phyloP scores from a whole-genome alignment of 495 filamentous ascomycete genomes.

The Daldinia vernicosa region DNA sequence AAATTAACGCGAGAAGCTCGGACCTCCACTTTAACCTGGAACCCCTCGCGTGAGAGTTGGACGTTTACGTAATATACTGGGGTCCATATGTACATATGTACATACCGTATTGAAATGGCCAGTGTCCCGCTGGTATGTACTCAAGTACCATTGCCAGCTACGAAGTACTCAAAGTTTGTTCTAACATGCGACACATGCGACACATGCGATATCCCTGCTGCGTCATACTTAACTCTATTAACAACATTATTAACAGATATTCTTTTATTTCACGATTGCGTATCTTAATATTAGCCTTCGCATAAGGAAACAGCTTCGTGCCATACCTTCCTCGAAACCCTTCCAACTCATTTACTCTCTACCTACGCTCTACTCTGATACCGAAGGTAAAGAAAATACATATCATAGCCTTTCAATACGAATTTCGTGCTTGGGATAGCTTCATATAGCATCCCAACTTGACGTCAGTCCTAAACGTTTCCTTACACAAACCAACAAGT shows the following conservation, averaged over 20 bases:
- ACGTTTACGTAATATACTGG: neutral
- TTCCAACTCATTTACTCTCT: constrained; percentile 5
- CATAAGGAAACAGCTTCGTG: constrained; percentile 9
- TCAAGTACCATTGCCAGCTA: neutral
- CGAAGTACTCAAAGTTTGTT: neutral
- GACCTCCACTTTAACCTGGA: constrained; percentile 35
- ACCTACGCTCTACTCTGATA: neutral
- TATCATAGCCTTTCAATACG: constrained; percentile 17
- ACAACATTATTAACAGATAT: neutral
- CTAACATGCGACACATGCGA: neutral
- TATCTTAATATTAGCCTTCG: neutral
- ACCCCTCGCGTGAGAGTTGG: neutral
- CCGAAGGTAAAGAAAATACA: constrained; percentile 10
- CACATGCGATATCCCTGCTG: neutral
- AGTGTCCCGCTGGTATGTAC: too few species aligned
- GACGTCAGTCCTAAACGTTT: neutral
- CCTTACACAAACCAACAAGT: neutral
- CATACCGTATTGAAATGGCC: neutral
- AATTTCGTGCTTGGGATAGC: constrained; percentile 4
- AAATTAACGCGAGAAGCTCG: constrained; percentile 31
- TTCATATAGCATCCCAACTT: constrained; percentile 4
- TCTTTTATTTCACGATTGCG: neutral
- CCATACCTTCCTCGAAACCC: constrained; percentile 2
- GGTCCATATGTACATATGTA: neutral
- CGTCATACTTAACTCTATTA: neutral